A percentile compares a stretch with the other conserved stretches of the same genome.
Conservation (phyloP, 257 asterid species). For the Ballota nigra region DNA sequence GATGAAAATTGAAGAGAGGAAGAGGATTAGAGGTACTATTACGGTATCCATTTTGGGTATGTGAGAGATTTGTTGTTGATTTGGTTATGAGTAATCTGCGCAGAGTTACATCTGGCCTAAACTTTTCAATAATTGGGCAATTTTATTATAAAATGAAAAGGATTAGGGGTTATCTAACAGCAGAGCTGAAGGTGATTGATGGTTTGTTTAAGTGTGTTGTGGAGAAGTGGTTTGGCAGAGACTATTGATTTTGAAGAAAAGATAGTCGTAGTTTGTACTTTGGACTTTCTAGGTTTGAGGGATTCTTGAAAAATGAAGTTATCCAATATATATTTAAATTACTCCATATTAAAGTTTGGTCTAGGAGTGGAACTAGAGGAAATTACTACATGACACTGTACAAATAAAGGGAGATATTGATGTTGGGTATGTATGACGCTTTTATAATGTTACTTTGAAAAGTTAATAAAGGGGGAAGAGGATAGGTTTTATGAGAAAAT, state of each 20-base stretch:
- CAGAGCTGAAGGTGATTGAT: neutral
- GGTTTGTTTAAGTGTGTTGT: neutral
- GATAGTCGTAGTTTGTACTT: neutral
- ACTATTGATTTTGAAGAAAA: neutral
- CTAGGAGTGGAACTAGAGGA: neutral
- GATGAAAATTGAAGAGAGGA: slow-evolving; percentile 15
- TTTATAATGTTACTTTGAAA: too few species aligned
- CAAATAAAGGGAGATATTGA: too few species aligned
- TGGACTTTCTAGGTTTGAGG: slow-evolving; percentile 16
- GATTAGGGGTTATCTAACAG: neutral
- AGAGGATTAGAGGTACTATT: slow-evolving; percentile 18
- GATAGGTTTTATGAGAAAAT: too few species aligned
- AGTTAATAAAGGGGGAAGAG: too few species aligned
- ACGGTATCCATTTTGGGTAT: slow-evolving; percentile 22
- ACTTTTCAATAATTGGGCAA: neutral
- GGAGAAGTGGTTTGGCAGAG: neutral
- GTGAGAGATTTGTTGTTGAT: too few species aligned
- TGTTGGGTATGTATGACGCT: too few species aligned
- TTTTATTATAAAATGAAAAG: neutral
- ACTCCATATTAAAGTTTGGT: neutral
- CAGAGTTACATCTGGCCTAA: neutral
- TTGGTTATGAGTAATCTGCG: neutral
- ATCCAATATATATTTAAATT: neutral
- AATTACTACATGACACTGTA: too few species aligned
- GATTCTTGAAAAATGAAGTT: neutral